Evolutionary conservation across 305 asterid species (phyloP).

Genomic region (Solanum hybrid): DNA sequence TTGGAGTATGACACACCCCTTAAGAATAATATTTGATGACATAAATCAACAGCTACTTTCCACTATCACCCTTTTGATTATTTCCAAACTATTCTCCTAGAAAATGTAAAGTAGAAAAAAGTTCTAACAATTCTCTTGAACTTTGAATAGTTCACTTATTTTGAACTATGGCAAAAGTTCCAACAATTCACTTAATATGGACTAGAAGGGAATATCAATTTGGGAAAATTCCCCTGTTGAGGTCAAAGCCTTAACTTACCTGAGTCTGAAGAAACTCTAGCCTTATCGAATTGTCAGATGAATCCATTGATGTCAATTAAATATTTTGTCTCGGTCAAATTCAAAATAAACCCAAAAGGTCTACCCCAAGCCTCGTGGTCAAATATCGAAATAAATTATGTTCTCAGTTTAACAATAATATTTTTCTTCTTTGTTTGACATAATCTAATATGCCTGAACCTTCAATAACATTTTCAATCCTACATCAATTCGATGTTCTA

Average conservation of each 20-base stretch:
- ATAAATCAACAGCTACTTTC: neutral
- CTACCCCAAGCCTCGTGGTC: neutral
- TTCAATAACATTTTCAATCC: neutral
- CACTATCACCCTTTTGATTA: neutral
- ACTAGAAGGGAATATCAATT: neutral
- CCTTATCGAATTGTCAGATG: neutral
- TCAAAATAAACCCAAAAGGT: neutral
- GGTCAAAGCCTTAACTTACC: neutral
- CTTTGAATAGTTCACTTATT: neutral
- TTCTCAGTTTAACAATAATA: neutral
- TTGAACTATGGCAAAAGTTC: neutral
- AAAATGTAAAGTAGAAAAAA: neutral
- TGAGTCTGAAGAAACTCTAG: neutral
- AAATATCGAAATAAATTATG: neutral
- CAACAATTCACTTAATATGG: neutral
- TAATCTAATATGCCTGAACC: neutral
- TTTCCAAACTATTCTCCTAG: neutral
- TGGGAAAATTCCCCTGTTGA: neutral
- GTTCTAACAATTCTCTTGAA: neutral
- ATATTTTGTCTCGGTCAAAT: neutral
- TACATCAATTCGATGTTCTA: neutral
- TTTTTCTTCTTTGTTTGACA: neutral
- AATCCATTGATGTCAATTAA: neutral
- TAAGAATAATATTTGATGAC: neutral
- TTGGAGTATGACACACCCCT: neutral